phyloP scores from a whole-genome alignment of 208 protist species.

The Crithidia mellificae region DNA sequence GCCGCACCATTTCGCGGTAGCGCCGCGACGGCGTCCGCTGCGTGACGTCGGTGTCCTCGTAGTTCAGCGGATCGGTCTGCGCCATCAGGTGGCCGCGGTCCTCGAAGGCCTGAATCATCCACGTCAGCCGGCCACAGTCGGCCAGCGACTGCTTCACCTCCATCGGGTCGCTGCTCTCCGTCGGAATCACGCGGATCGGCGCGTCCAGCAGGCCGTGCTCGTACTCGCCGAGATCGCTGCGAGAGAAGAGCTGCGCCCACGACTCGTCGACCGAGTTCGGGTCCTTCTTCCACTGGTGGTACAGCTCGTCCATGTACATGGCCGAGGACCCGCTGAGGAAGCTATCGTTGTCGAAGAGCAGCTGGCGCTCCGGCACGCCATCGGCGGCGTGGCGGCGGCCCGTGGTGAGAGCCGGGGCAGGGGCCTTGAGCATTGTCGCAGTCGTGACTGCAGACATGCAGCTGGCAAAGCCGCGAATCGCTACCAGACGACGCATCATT shows the following conservation, averaged over 20 bases:
- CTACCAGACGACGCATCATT: conserved; percentile 70
- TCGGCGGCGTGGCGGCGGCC: conserved; percentile 25
- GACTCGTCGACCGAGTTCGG: conserved; percentile 74
- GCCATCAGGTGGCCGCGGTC: conserved; percentile 84
- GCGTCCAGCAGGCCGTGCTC: conserved; percentile 61
- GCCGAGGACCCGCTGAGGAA: conserved; percentile 80
- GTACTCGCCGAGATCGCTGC: conserved; percentile 38
- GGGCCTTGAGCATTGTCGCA: neutral
- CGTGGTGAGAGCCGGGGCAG: conserved; percentile 9
- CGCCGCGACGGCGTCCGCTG: conserved; percentile 53
- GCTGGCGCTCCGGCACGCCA: conserved; percentile 43
- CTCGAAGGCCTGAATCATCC: conserved; percentile 91
- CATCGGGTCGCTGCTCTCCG: conserved; percentile 27
- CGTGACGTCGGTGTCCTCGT: conserved; percentile 53
- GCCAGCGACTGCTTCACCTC: conserved; percentile 73
- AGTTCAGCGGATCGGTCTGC: conserved; percentile 83
- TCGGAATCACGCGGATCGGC: conserved; percentile 72
- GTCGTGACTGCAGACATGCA: conserved; percentile 20
- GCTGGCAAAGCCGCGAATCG: conserved; percentile 15
- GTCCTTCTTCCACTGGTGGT: conserved; percentile 79
- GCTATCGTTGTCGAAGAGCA: conserved; percentile 83
- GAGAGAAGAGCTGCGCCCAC: conserved; percentile 70
- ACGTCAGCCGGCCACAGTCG: conserved; percentile 77
- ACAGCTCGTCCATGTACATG: conserved; percentile 86
- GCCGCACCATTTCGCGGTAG: conserved; percentile 58